phyloP scores from a whole-genome alignment of 805 yeast species.

The Lipomyces spencermartinsiae region DNA sequence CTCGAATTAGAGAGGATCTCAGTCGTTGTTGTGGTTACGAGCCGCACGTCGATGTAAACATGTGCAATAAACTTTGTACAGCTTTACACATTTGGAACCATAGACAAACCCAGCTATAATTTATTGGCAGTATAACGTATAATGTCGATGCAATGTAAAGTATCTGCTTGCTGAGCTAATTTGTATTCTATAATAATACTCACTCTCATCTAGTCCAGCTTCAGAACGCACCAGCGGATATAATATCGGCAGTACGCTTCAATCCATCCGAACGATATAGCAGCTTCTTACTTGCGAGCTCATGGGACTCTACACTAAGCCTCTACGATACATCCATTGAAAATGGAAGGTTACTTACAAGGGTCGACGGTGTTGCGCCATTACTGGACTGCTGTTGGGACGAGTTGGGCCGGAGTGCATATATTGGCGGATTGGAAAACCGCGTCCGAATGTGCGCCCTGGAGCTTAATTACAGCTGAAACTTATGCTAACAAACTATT shows the following conservation, averaged over 20 bases:
- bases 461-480: not conserved
- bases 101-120: not conserved
- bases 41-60: conserved; percentile 15
- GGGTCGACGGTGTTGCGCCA: conserved; percentile 45
- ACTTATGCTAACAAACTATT: not conserved
- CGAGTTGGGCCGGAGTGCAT: conserved; percentile 32
- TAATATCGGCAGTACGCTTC: conserved; percentile 29
- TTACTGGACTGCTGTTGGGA: conserved; percentile 45
- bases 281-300: conserved; percentile 53
- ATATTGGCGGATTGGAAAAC: conserved; percentile 30
- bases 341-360: conserved; percentile 29
- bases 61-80: not conserved
- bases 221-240: conserved; percentile 29
- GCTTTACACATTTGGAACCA: conserved; percentile 8
- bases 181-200: not conserved
- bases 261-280: conserved; percentile 30
- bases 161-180: not conserved
- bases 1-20: too few species aligned
- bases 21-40: conserved; percentile 20
- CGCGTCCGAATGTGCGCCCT: conserved; percentile 22
- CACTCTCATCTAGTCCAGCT: conserved; percentile 20
- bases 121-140: not conserved
- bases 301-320: conserved; percentile 63
- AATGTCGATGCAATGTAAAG: conserved; percentile 20
- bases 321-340: conserved; percentile 51